Conservation (phyloP, 345 rosid genomes). For the Passiflora organensis region DNA sequence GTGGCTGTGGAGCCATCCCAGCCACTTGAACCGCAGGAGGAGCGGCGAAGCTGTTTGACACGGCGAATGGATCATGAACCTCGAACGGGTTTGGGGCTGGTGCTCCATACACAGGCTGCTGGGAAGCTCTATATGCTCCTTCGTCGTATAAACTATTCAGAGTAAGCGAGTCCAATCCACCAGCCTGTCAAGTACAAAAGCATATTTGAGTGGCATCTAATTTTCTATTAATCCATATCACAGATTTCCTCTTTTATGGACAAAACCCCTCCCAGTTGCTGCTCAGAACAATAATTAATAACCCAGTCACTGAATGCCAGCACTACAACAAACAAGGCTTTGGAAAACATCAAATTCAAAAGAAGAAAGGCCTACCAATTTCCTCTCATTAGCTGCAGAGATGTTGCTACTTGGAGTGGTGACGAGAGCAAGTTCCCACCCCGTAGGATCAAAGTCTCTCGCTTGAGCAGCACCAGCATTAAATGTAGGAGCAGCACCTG, state of each 20-base stretch:
- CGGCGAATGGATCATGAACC: constrained; percentile 64
- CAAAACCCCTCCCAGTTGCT: too few relatives aligned
- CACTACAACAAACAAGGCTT: too few relatives aligned
- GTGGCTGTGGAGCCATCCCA: constrained; percentile 44
- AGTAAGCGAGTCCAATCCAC: constrained; percentile 88
- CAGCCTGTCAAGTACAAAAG: constrained; percentile 49
- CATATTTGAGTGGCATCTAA: too few relatives aligned
- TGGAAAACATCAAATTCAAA: neutral
- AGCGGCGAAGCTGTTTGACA: constrained; percentile 45
- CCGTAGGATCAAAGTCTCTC: constrained; percentile 72
- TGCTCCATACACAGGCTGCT: constrained; percentile 68
- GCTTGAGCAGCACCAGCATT: constrained; percentile 45
- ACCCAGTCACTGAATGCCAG: too few relatives aligned
- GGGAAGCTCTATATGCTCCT: constrained; percentile 78
- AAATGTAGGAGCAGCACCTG: constrained; percentile 49
- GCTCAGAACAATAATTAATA: too few relatives aligned
- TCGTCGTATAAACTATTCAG: constrained; percentile 81
- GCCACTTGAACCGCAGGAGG: constrained; percentile 56
- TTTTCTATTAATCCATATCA: too few relatives aligned
- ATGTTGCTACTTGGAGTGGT: constrained; percentile 65
- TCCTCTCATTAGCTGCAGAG: constrained; percentile 73
- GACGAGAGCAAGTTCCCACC: constrained; percentile 96
- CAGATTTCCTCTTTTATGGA: too few relatives aligned
- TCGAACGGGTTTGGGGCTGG: constrained; percentile 92
- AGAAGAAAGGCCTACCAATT: constrained; percentile 54